phyloP scores from a whole-genome alignment of 2,329 filamentous ascomycete genomes.

The Penicillium sp. region DNA sequence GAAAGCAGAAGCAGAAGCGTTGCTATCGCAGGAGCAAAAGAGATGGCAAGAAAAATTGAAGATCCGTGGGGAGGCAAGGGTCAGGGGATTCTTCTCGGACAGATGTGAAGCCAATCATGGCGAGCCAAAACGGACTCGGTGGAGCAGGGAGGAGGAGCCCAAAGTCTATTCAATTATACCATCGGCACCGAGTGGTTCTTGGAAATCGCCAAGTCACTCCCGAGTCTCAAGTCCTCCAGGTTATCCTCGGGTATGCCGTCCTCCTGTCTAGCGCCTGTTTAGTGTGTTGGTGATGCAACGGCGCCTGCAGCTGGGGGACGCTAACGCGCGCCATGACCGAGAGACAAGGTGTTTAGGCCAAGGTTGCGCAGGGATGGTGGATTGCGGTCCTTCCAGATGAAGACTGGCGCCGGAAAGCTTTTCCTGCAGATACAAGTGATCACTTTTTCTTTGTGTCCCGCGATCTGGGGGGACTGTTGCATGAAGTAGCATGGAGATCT shows the following conservation, averaged over 20 bases:
- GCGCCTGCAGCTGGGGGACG: background rate
- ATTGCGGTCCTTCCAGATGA: conserved; percentile 2
- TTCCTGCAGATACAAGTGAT: background rate
- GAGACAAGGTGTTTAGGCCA: background rate
- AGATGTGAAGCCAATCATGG: background rate
- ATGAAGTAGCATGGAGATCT: background rate
- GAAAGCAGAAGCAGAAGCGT: background rate
- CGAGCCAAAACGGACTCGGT: background rate
- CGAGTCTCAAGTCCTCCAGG: background rate
- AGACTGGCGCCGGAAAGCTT: background rate
- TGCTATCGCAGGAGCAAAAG: background rate
- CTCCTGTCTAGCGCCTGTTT: background rate
- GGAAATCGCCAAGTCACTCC: background rate
- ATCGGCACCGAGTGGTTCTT: background rate
- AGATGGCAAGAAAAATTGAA: conserved; percentile 8
- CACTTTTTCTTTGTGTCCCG: background rate
- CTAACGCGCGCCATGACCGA: conserved; percentile 3
- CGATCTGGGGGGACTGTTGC: background rate
- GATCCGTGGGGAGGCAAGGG: conserved; percentile 4
- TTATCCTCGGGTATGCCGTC: background rate
- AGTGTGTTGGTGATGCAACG: background rate
- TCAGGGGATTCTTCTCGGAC: background rate
- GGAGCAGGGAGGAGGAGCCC: background rate
- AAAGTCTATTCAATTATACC: conserved; percentile 2
- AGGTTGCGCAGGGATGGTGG: background rate